Conservation (phyloP, 495 filamentous ascomycete species). For the Lepraria neglecta region DNA sequence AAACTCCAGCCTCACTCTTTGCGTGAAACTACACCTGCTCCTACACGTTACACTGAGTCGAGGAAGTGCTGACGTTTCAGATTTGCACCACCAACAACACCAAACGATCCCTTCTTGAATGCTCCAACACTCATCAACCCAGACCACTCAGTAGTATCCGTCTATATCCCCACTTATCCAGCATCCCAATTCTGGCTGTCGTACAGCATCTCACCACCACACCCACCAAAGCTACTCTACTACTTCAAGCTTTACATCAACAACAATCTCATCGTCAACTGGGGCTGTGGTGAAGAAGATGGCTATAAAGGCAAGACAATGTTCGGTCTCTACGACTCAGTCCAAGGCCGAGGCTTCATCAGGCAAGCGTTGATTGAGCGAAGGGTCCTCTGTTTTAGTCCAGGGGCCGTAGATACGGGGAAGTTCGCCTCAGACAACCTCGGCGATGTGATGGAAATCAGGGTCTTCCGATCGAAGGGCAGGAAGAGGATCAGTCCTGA, state of each 20-base stretch:
- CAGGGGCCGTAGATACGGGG: background rate
- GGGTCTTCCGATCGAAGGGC: slow-evolving; percentile 33
- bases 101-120: slow-evolving; percentile 25
- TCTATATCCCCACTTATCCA: slow-evolving; percentile 33
- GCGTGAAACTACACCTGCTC: too few species aligned
- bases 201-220: slow-evolving; percentile 34
- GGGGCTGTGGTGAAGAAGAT: slow-evolving; percentile 35
- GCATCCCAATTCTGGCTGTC: slow-evolving; percentile 37
- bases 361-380: slow-evolving; percentile 28
- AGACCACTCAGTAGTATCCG: slow-evolving; percentile 25
- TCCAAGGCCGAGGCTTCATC: slow-evolving; percentile 4
- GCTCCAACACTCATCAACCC: slow-evolving; percentile 18
- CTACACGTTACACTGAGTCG: too few species aligned
- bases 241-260: slow-evolving; percentile 42
- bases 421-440: slow-evolving; percentile 12
- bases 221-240: slow-evolving; percentile 32
- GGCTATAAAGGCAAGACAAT: slow-evolving; percentile 37
- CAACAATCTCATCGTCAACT: slow-evolving; percentile 33
- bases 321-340: slow-evolving; percentile 34
- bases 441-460: slow-evolving; percentile 33
- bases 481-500: slow-evolving; percentile 32
- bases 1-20: too few species aligned
- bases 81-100: slow-evolving; percentile 23
- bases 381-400: slow-evolving; percentile 32
- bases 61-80: too few species aligned